Evolutionary conservation across 179 eudicot species (phyloP).

Genomic region (Patellifolia procumbens): DNA sequence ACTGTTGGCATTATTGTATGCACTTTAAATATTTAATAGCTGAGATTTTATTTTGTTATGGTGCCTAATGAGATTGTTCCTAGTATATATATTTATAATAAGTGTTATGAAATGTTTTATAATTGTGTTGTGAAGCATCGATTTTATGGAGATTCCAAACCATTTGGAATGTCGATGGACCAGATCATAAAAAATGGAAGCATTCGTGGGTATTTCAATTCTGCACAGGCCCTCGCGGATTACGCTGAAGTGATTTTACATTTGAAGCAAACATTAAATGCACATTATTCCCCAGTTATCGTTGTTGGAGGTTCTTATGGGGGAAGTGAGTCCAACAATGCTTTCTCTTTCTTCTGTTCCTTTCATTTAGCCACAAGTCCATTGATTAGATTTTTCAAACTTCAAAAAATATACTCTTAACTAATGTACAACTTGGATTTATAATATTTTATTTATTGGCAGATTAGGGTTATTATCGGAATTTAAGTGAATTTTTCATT

Average conservation of each 20-base stretch:
- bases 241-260: slow-evolving; percentile 31
- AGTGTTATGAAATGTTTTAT: background rate
- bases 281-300: slow-evolving; percentile 35
- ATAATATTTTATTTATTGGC: no score
- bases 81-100: no score
- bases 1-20: no score
- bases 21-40: no score
- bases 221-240: slow-evolving; percentile 39
- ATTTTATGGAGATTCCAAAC: slow-evolving; percentile 33
- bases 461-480: no score
- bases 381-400: no score
- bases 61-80: no score
- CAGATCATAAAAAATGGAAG: slow-evolving; percentile 29
- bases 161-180: slow-evolving; percentile 37
- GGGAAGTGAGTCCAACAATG: slow-evolving; percentile 28
- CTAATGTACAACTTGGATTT: no score
- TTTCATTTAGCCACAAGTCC: background rate
- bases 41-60: no score
- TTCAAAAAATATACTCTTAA: no score
- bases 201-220: slow-evolving; percentile 37
- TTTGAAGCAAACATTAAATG: slow-evolving; percentile 23
- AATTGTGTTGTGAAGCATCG: slow-evolving; percentile 25
- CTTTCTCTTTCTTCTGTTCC: background rate
- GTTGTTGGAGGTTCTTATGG: slow-evolving; percentile 40
- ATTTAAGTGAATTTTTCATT: background rate